Base-by-base conservation (phyloP, 2,329 filamentous ascomycete genomes). In the Cladophialophora yegresii region DNA sequence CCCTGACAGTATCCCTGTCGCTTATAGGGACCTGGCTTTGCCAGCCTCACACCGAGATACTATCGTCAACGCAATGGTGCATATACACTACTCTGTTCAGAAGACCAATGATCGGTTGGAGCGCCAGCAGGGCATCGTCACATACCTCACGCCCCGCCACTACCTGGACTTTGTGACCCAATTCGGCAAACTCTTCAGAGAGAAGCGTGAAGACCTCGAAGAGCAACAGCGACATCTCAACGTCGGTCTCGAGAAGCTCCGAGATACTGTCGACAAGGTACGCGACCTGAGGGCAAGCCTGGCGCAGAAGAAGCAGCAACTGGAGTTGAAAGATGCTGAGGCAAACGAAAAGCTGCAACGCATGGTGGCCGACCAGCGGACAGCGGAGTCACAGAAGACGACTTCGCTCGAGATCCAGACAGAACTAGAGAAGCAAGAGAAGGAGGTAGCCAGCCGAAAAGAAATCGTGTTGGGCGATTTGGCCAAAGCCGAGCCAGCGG, bases 171-270 rank as follows among this genome's bases (percentile, higher is more conserved):
- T 99, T 73, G 93, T 99, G 64, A 91, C 92, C 45, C 95, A 99
- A 75, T 99, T 97, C 75, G 93, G 97, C 77, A 95, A 91, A 77
- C 83, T 99, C 6, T 98, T 98, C 80, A 96, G 93, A 68, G 95
- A 99, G 78, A 99, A 99, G 82, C 90, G 96, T 10, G 95, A 98
- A 76, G 95, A 99, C 74, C 85, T 99, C 1, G 95, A 99, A 77
- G 95, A 99, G 76, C 95, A 99, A 77, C 95, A 99, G 75, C 90
- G 95, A 32, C 95, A 99, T 84, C 83, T 99, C 67, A 99, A 99
- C 73, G 93, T 98, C 62, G 96, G 95, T 83, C 85, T 99, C 1
- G 95, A 99, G 81, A 99, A 99, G 77, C 83, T 99, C 30, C 87
- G 91, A 71, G 95, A 98, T 78, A 99, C 95, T 1, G 93, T 98